These are phyloP conservation scores for Silene coronaria DNA, from an alignment of 179 eudicot genomes.

Conservation along the genomic window DNA sequence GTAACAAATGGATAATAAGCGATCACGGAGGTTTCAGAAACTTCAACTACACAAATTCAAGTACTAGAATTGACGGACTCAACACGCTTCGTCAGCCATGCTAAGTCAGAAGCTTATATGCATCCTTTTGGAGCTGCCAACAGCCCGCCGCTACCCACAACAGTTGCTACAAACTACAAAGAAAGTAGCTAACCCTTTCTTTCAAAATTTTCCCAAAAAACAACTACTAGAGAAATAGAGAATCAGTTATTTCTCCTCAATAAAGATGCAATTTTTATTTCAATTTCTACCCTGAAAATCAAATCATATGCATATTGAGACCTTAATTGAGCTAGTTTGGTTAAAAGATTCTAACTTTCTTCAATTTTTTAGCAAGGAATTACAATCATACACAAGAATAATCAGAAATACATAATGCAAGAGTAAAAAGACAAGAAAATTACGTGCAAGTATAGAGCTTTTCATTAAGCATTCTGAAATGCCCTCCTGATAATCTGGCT, in stretches of 20 bases:
- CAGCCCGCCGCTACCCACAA: too few relatives aligned
- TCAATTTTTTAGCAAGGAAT: neutral
- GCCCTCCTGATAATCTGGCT: slow-evolving; percentile 80
- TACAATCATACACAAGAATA: neutral
- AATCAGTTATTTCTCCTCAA: neutral
- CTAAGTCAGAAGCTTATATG: too few relatives aligned
- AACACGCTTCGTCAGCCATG: too few relatives aligned
- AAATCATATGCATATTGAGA: neutral
- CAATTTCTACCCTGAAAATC: neutral
- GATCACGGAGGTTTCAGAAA: too few relatives aligned
- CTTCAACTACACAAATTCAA: too few relatives aligned
- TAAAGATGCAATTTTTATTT: neutral
- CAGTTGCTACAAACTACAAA: too few relatives aligned
- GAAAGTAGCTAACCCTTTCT: neutral
- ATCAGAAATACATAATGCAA: neutral
- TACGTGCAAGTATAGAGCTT: slow-evolving; percentile 96
- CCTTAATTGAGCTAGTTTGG: neutral
- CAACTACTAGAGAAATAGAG: neutral
- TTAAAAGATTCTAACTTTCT: neutral
- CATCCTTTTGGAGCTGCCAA: too few relatives aligned
- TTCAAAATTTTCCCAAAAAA: neutral
- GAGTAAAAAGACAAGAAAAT: neutral
- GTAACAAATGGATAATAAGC: too few relatives aligned
- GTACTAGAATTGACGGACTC: too few relatives aligned
- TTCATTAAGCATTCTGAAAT: slow-evolving; percentile 94